Evolutionary conservation across 345 rosid genomes (phyloP), one percentile per base, ranked within the genome.

Genomic region (Cardamine occulta): DNA sequence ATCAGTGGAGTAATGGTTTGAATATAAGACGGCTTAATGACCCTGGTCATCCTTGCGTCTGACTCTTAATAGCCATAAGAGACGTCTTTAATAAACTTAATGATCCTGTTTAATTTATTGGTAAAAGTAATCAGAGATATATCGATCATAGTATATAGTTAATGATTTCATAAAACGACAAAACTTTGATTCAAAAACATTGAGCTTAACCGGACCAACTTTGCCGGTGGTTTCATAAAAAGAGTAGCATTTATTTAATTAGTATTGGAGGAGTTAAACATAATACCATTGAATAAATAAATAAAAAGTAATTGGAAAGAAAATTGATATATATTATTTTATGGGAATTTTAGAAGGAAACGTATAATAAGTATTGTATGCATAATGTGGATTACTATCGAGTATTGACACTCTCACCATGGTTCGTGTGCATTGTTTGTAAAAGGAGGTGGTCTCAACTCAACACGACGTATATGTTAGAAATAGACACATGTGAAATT

Each of bases 61-160:
- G 80, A 72, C 73, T 77, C 76, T 77, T 77, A 57, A 77, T 39
- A 57, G 10, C 62, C 57, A 71, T 77, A 70, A 72, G 80, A 61
- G 80, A 57, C 80, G 63, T 56, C 62, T 51, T 14, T 57, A 26
- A 8, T 35, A 29, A 52, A 40, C 56, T 68, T 68, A 60, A 47
- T 69, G 75, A 70, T 76, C 74, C 8, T 60, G 28, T 62, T 76
- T 59, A 9, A 4, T 14, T 61, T 61, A 61, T 53, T 37, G 42
- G 24, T 61, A 62, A 76, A n/a, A 67, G 62, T 49, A 75, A 26
- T 28, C n/a, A 19, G 0, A 32, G 34, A 51, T 19, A 19, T 19
- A 19, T 7, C 9, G 26, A 40, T 15, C 6, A 3, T 49, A 29
- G 1, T 31, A 40, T 24, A 3, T 49, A 26, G 51, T 37, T 58